Evolutionary conservation across 495 filamentous ascomycete species (phyloP), one percentile per base, ranked within the genome.

Genomic region (Lasiosphaeria ovina): DNA sequence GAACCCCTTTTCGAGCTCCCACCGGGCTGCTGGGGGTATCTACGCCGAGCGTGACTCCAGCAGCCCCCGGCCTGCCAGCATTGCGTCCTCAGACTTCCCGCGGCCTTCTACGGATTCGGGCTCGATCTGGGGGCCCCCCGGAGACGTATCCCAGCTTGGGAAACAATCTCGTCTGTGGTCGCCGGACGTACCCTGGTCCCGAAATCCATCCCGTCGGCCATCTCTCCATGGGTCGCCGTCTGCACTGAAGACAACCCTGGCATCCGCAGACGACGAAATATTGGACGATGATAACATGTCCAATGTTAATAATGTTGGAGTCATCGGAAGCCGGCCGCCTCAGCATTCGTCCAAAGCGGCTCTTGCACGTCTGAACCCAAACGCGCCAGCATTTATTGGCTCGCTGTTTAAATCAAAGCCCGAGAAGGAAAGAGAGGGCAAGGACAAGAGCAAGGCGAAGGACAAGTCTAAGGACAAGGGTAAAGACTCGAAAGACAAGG

Each of bases 81-180:
- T 89, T 34, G 87, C 89, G 7, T 93, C 90, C 0, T 86, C 87
- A 54, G 91, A 94, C 54, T 79, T 93, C 50, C 88, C 89, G 2
- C 83, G 89, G 58, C 91, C 91, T 0, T 93, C 91, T 3, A 91
- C 87, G 8, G 91, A 94, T 50, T 89, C 87, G 34, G 83, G 70
- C 12, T 77, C 75, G 35, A 80, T 81, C 49, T 81, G 79, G 79
- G 71, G 69, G n/a, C 72, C 72, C 3, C 70, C 62, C 1, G 56
- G 47, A 2, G 72, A 74, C n/a, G 49, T 52, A 1, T 45, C 61
- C 7, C 51, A 57, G 8, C 57, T 68, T n/a, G 63, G 59, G 33
- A 72, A 74, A 32, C 67, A 66, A 9, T 78, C 70, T 40, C 69
- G 78, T 32, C 63, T 81, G 34, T 81, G 79, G 79, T 70, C 72